Base-by-base conservation (phyloP, 225 moss, liverwort and hornwort species). In the Straminergon stramineum region DNA sequence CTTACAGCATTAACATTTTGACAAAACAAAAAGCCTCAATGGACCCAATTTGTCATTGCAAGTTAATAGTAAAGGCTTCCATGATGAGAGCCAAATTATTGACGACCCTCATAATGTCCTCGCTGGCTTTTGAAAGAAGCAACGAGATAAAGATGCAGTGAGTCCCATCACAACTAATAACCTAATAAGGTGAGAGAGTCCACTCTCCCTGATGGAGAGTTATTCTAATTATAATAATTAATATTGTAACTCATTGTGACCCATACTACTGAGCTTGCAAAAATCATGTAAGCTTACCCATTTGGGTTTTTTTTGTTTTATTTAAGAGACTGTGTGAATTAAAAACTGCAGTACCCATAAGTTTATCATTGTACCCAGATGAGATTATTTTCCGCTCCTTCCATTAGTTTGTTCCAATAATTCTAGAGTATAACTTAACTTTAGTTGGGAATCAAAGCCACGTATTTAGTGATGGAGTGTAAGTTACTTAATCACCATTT, bases 21-120 rank as follows among this genome's bases (percentile, higher is more conserved):
- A n/a, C 57, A n/a, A 17, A 48, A 57, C 17, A n/a, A 57, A 57
- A 57, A 23, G 10, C 23, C 9, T 37, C 55, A 4, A 78, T 55
- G 23, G 22, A 55, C 77, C 77, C 0, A 0, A n/a, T 26, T 79
- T 26, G 27, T 39, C 27, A 2, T 17, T 0, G 5, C 58, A 58
- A 57, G 7, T n/a, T 58, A 27, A 11, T 80, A 39, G 58, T 39
- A 17, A 39, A 52, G 26, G 3, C 16, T 13, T 57, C n/a, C 11
- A 37, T 26, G n/a, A n/a, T 17, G 79, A 79, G 53, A 14, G 26
- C 58, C 17, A 39, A 79, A 57, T n/a, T 27, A n/a, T 79, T 79
- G 58, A 27, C 17, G 0, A 26, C 79, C 37, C n/a, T 79, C 79
- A 61, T 81, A 74, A 66, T 75, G 63, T 39, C 58, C 80, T 51